A percentile compares a stretch with the other conserved stretches of the same genome.
Conservation (phyloP, 1,284 basidiomycete species). For the Ceratobasidium sp. region DNA sequence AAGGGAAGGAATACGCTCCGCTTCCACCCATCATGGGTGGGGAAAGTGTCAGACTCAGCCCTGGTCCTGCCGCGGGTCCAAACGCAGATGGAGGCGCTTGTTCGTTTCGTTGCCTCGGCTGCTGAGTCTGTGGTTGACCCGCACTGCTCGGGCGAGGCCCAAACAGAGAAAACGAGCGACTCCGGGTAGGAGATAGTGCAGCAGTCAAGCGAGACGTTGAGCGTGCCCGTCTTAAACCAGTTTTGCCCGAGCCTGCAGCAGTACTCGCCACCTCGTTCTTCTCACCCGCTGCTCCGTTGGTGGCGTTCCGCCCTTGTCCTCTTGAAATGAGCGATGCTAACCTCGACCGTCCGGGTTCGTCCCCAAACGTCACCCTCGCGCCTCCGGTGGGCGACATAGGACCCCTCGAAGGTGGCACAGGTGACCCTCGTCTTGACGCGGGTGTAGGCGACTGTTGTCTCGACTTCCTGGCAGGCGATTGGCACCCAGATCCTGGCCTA, state of each 20-base stretch:
- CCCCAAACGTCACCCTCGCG: constrained; percentile 40
- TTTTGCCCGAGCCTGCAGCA: constrained; percentile 21
- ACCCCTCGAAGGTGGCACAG: constrained; percentile 8
- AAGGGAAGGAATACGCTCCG: constrained; percentile 19
- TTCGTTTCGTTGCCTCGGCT: constrained; percentile 13
- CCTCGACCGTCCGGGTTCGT: constrained; percentile 22
- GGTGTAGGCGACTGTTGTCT: constrained; percentile 2
- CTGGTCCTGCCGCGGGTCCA: constrained; percentile 34
- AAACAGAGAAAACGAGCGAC: constrained; percentile 39
- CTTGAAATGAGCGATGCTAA: constrained; percentile 10
- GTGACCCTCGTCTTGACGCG: constrained; percentile 31
- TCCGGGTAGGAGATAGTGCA: constrained; percentile 18
- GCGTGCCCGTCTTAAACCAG: constrained; percentile 19
- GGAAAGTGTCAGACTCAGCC: constrained; percentile 17
- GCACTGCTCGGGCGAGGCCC: constrained; percentile 39
- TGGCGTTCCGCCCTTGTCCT: background rate
- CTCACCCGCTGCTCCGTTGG: background rate
- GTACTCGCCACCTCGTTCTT: constrained; percentile 4
- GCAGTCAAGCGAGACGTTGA: constrained; percentile 37
- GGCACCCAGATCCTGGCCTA: background rate
- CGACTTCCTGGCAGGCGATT: constrained; percentile 16
- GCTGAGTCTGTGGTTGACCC: constrained; percentile 34
- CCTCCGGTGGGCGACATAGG: constrained; percentile 20
- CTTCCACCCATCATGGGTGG: constrained; percentile 22
- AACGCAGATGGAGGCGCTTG: constrained; percentile 10